phyloP scores from a whole-genome alignment of 2,329 filamentous ascomycete genomes.

The Sclerotinia minor region DNA sequence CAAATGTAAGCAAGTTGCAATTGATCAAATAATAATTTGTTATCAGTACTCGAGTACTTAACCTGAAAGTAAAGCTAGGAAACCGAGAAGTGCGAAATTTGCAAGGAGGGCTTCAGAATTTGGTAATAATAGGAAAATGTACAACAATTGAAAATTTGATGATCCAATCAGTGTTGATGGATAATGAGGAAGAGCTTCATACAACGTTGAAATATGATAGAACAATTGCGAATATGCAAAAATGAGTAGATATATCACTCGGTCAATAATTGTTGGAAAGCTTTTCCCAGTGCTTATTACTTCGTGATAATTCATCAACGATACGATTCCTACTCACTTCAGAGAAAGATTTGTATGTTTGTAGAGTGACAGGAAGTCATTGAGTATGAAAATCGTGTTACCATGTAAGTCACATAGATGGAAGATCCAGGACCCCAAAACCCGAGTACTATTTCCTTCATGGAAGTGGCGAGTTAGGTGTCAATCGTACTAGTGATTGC shows the following conservation, averaged over 20 bases:
- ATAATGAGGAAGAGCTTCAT: background rate
- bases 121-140: background rate
- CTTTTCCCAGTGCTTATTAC: slow-evolving; percentile 34
- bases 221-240: background rate
- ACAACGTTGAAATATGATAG: background rate
- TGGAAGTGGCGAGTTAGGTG: slow-evolving; percentile 39
- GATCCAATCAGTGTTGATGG: background rate
- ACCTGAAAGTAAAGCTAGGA: background rate
- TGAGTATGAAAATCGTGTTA: slow-evolving; percentile 38
- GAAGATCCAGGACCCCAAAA: slow-evolving; percentile 41
- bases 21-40: too few relatives aligned
- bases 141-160: background rate
- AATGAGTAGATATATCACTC: background rate
- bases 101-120: background rate
- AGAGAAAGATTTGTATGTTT: background rate
- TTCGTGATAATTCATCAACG: slow-evolving; percentile 52
- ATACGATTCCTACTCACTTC: too few relatives aligned
- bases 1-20: too few relatives aligned
- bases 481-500: slow-evolving; percentile 46
- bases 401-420: slow-evolving; percentile 42
- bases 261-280: background rate
- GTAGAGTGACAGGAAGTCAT: slow-evolving; percentile 20
- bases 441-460: slow-evolving; percentile 35
- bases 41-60: background rate
- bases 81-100: background rate